Conservation (phyloP, 192 early-diverging fungal genomes). For the Oehlia diaphana region DNA sequence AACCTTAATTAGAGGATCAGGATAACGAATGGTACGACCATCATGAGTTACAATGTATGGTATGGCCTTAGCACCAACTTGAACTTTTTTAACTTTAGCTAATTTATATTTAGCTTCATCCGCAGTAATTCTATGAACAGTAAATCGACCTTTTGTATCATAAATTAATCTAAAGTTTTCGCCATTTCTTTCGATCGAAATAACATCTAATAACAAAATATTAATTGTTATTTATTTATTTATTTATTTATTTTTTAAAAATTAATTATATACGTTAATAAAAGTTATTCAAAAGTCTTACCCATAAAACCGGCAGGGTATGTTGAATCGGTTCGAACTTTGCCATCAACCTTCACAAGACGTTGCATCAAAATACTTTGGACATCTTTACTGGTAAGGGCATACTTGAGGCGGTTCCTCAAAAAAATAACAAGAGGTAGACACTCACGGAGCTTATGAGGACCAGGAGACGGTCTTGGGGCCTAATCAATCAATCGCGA, state of each 20-base stretch:
- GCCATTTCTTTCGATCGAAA: conserved; percentile 91
- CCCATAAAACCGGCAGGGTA: conserved; percentile 98
- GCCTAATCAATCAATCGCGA: conserved; percentile 46
- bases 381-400: conserved; percentile 96
- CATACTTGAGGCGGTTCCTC: conserved; percentile 99
- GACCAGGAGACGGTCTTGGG: conserved; percentile 94
- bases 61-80: conserved; percentile 94
- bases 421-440: conserved; percentile 97
- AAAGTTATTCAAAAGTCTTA: conserved; percentile 37
- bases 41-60: conserved; percentile 98
- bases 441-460: conserved; percentile 99
- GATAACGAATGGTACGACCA: conserved; percentile 99
- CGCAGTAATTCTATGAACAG: conserved; percentile 97
- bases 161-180: conserved; percentile 99
- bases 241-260: neutral
- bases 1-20: conserved; percentile 98
- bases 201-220: conserved; percentile 63
- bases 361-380: conserved; percentile 97
- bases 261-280: neutral
- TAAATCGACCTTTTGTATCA: conserved; percentile 99
- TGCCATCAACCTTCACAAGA: conserved; percentile 98
- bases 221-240: neutral
- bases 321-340: conserved; percentile 95
- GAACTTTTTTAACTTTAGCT: conserved; percentile 95
- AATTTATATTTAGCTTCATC: conserved; percentile 99